These are phyloP conservation scores for Amanita pseudoporphyria DNA, from an alignment of 768 basidiomycete genomes.

Conservation along the genomic window DNA sequence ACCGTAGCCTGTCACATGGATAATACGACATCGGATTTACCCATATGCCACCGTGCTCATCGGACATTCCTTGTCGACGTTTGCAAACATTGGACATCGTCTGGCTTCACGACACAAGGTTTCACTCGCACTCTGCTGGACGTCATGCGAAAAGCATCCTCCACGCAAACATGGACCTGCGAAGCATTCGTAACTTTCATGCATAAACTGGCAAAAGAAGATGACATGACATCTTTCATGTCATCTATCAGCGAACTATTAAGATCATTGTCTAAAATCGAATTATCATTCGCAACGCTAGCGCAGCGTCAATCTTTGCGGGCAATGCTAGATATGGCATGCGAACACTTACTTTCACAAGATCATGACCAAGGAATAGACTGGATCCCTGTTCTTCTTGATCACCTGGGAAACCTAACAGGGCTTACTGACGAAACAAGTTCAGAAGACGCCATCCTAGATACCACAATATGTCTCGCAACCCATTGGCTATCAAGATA, in stretches of 20 bases:
- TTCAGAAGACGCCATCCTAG: background rate
- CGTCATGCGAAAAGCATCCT: conserved; percentile 13
- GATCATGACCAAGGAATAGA: background rate
- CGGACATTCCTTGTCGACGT: conserved; percentile 37
- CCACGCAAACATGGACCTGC: conserved; percentile 28
- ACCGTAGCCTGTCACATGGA: conserved; percentile 23
- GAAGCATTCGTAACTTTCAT: conserved; percentile 21
- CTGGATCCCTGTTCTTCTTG: background rate
- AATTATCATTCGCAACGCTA: conserved; percentile 1
- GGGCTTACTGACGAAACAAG: conserved; percentile 1
- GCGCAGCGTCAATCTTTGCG: background rate
- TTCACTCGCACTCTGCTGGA: conserved; percentile 25
- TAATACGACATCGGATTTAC: conserved; percentile 13
- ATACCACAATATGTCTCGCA: conserved; percentile 3
- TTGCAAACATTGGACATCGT: conserved; percentile 27
- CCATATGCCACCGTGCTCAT: conserved; percentile 35
- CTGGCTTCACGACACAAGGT: conserved; percentile 14
- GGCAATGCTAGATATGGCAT: background rate
- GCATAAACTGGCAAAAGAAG: background rate
- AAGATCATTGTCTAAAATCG: conserved; percentile 16
- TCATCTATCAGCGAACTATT: background rate
- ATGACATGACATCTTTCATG: conserved; percentile 2
- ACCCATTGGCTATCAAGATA: conserved; percentile 6
- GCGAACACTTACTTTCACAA: background rate
- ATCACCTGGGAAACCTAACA: background rate